A percentile compares a stretch with the other conserved stretches of the same genome.
Conservation (phyloP, 78 protist species). For the Ministeria vibrans region DNA sequence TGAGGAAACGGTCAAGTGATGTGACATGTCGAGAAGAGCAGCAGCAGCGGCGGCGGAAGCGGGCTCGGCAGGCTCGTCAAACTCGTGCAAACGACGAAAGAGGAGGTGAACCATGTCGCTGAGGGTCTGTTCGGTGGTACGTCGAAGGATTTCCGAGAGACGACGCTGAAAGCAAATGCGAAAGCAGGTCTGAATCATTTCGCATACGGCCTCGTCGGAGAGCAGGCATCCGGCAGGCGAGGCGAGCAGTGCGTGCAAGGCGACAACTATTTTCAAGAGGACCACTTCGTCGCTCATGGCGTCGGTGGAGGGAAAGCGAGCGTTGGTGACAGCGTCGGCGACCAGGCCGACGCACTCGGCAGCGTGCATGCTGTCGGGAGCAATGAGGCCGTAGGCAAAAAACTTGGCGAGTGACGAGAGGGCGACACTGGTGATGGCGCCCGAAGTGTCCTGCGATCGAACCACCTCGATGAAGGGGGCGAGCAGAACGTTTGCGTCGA, state of each 20-base stretch:
- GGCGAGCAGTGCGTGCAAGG: background rate
- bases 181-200: constrained; percentile 25
- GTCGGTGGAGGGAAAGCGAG: constrained; percentile 86
- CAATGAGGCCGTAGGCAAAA: constrained; percentile 29
- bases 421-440: constrained; percentile 84
- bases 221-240: background rate
- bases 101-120: constrained; percentile 12
- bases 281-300: constrained; percentile 82
- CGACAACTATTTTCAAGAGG: constrained; percentile 50
- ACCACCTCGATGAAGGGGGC: constrained; percentile 74
- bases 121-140: constrained; percentile 17
- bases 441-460: constrained; percentile 65
- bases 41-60: too few relatives aligned
- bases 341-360: constrained; percentile 30
- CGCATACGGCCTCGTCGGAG: constrained; percentile 25
- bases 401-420: constrained; percentile 70
- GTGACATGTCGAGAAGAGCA: too few relatives aligned
- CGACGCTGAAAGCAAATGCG: constrained; percentile 19
- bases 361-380: constrained; percentile 29
- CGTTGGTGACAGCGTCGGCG: constrained; percentile 70
- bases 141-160: constrained; percentile 3
- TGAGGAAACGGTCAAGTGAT: too few relatives aligned
- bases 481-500: background rate
- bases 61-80: too few relatives aligned
- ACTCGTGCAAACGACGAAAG: too few relatives aligned